Evolutionary conservation across 2,329 filamentous ascomycete species (phyloP).

Genomic region (Fusarium oxysporum): DNA sequence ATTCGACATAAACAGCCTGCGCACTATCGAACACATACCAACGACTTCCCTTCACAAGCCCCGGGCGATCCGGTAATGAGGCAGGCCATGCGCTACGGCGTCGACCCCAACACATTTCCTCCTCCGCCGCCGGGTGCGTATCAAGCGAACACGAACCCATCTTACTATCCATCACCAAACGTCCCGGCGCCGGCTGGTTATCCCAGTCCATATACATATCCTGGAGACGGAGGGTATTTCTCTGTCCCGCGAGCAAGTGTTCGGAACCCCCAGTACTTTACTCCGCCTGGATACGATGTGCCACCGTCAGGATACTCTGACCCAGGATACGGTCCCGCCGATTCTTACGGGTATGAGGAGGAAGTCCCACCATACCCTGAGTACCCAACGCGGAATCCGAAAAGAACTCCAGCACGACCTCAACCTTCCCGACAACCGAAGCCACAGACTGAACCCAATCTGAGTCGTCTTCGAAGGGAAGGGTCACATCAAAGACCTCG

Average conservation of each 20-base stretch:
- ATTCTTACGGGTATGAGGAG: neutral
- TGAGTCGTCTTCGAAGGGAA: neutral
- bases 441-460: neutral
- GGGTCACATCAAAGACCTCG: neutral
- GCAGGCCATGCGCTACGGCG: neutral
- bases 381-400: neutral
- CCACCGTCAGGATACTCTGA: neutral
- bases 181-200: neutral
- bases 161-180: neutral
- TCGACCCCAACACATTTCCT: neutral
- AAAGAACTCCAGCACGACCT: neutral
- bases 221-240: neutral
- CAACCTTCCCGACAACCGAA: neutral
- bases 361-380: neutral
- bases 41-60: neutral
- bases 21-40: neutral
- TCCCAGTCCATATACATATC: neutral
- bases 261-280: neutral
- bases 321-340: neutral
- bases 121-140: neutral
- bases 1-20: neutral
- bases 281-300: neutral
- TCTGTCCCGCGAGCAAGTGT: neutral
- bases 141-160: neutral
- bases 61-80: neutral